phyloP scores from a whole-genome alignment of 139 green algal species.

The Micractinium sp. region DNA sequence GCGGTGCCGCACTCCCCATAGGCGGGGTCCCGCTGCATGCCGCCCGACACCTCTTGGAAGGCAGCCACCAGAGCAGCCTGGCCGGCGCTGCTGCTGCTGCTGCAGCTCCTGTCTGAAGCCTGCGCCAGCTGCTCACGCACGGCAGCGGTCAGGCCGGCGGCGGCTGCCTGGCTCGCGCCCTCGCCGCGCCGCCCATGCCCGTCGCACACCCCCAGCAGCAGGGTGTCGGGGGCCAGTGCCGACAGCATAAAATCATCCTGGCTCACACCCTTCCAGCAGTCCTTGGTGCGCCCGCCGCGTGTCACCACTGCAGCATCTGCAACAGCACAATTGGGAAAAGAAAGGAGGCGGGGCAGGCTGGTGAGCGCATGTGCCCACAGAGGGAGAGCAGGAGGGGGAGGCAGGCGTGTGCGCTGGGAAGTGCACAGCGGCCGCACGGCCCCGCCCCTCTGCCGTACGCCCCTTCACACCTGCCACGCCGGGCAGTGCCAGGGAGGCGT shows the following conservation, averaged over 20 bases:
- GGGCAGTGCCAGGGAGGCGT: background rate
- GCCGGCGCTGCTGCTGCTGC: too few relatives aligned
- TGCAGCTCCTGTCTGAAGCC: too few relatives aligned
- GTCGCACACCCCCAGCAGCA: constrained; percentile 7
- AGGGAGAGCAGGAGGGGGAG: too few relatives aligned
- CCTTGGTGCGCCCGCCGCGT: background rate
- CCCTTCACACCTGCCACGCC: background rate
- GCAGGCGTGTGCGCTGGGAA: too few relatives aligned
- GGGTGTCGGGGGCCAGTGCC: background rate
- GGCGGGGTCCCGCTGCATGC: background rate
- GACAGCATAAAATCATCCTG: constrained; percentile 3
- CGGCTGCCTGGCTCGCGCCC: background rate
- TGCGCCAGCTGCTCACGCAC: background rate
- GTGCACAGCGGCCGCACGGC: too few relatives aligned
- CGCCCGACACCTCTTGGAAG: background rate
- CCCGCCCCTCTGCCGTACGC: too few relatives aligned
- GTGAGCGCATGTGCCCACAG: too few relatives aligned
- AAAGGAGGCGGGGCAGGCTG: too few relatives aligned
- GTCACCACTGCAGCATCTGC: constrained; percentile 4
- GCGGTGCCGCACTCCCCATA: background rate
- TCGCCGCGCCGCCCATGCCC: constrained; percentile 4
- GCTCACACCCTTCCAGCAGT: background rate
- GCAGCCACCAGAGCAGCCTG: constrained; percentile 14
- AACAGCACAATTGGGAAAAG: too few relatives aligned
- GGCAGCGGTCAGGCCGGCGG: background rate